Evolutionary conservation across 2,329 filamentous ascomycete species (phyloP).

Genomic region (Cryphonectria parasitica): DNA sequence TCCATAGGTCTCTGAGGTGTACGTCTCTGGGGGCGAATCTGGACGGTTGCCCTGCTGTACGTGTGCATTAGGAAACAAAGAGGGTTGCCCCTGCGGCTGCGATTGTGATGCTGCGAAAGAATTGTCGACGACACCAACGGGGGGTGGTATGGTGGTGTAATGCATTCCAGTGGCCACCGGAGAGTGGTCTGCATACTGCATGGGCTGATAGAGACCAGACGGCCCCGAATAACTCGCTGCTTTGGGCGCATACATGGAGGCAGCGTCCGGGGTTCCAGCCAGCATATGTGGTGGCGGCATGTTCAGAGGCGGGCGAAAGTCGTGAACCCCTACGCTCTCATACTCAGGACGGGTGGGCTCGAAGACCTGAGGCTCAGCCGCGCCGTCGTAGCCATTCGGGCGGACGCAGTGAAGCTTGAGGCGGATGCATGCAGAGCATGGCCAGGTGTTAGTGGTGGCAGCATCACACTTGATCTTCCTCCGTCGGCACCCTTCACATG

Average conservation of each 20-base stretch:
- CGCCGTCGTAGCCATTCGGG: conserved; percentile 78
- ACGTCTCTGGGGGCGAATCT: conserved; percentile 52
- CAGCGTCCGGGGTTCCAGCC: conserved; percentile 45
- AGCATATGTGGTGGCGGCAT: conserved; percentile 51
- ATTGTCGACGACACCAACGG: conserved; percentile 55
- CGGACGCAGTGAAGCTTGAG: conserved; percentile 93
- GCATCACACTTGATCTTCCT: conserved; percentile 99
- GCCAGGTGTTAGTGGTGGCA: conserved; percentile 96
- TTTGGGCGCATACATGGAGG: conserved; percentile 53
- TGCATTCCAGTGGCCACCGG: conserved; percentile 52
- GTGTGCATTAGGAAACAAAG: conserved; percentile 58
- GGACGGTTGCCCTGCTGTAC: conserved; percentile 48
- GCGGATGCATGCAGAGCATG: conserved; percentile 89
- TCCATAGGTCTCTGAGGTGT: conserved; percentile 66
- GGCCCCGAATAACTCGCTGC: conserved; percentile 50
- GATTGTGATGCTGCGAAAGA: conserved; percentile 43
- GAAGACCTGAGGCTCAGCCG: conserved; percentile 42
- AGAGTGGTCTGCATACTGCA: conserved; percentile 52
- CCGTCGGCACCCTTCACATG: conserved; percentile 91
- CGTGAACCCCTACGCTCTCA: conserved; percentile 46
- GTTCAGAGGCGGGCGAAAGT: conserved; percentile 57
- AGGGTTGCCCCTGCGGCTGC: conserved; percentile 41
- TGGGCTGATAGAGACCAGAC: conserved; percentile 49
- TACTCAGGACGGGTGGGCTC: conserved; percentile 53
- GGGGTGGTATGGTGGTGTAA: conserved; percentile 56